Base-by-base conservation (phyloP, 331 rosid species). In the Pyracantha coccinea region DNA sequence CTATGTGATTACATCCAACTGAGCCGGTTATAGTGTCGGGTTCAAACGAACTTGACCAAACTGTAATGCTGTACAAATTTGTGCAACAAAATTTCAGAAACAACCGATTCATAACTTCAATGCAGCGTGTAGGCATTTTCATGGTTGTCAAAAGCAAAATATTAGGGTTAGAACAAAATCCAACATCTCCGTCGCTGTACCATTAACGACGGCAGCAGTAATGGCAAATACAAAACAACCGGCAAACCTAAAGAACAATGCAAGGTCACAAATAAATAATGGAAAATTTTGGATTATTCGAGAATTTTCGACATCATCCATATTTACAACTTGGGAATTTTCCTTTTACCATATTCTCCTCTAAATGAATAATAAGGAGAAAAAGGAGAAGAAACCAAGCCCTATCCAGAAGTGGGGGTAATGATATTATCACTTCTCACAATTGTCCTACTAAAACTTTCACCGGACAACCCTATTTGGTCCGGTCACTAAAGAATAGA, bases 371-470 rank as follows among this genome's bases (percentile, higher is more conserved):
- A 15, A n/a, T 27, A 4, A 61, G 17, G n/a, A 53, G 58, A 24
- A 20, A 35, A 50, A 25, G 20, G 64, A 35, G 11, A 1, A 35
- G 33, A 72, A 58, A 73, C 59, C 33, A 17, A 24, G 31, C 23
- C 71, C 76, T 16, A 47, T 31, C 66, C 4, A 44, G 57, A 52
- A 52, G 57, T 17, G 8, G 78, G 76, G 44, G 63, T 57, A 81
- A 72, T 23, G 65, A 75, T 47, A 66, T 41, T 2, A 20, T 77
- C 28, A 66, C 10, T 72, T 33, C 71, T 71, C 69, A 31, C 65
- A 60, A 7, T 69, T 82, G 66, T 81, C 69, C 63, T 66, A 71
- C 33, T 32, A 52, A 52, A 32, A 53, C 80, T 71, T 35, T 38
- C 74, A 74, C 69, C 72, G 9, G 66, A 50, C 65, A 50, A 57